Evolutionary conservation across 352 stramenopile species (phyloP).

Genomic region (Globisporangium heterothallicum): DNA sequence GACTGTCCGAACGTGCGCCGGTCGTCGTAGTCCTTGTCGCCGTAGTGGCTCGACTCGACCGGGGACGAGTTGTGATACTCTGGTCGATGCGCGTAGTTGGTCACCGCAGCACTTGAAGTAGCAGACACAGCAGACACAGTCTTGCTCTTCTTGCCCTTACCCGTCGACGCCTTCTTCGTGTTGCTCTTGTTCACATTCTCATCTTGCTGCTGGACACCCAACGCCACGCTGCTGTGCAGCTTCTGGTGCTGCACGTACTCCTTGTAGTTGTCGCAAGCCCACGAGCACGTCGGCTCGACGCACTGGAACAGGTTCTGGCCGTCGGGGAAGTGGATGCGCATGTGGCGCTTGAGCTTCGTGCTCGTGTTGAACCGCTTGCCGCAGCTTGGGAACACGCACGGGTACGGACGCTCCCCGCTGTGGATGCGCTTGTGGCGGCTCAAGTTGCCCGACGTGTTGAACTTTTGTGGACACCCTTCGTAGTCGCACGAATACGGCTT

Average conservation of each 20-base stretch:
- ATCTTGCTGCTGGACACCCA: conserved; percentile 20
- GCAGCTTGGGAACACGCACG: conserved; percentile 27
- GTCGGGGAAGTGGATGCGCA: conserved; percentile 83
- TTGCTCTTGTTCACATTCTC: conserved; percentile 19
- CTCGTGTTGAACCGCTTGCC: conserved; percentile 86
- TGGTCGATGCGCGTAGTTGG: not conserved
- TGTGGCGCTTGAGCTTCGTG: conserved; percentile 86
- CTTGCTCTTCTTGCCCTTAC: conserved; percentile 5
- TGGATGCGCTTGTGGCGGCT: conserved; percentile 29
- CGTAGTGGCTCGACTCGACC: conserved; percentile 14
- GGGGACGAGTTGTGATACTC: conserved; percentile 11
- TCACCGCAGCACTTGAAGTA: conserved; percentile 2
- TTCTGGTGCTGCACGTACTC: conserved; percentile 21
- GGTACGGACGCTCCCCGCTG: conserved; percentile 24
- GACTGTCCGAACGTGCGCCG: conserved; percentile 19
- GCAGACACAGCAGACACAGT: not conserved
- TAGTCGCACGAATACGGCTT: conserved; percentile 26
- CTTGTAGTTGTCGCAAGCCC: conserved; percentile 15
- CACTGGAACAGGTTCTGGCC: conserved; percentile 61
- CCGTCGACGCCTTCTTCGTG: not conserved
- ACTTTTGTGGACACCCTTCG: conserved; percentile 20
- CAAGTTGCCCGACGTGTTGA: conserved; percentile 30
- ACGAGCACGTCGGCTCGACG: conserved; percentile 8
- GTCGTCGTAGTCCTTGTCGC: conserved; percentile 30
- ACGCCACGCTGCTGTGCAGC: conserved; percentile 23